Base-by-base conservation (phyloP, 2,329 filamentous ascomycete species). In the Ophiostoma quercus region DNA sequence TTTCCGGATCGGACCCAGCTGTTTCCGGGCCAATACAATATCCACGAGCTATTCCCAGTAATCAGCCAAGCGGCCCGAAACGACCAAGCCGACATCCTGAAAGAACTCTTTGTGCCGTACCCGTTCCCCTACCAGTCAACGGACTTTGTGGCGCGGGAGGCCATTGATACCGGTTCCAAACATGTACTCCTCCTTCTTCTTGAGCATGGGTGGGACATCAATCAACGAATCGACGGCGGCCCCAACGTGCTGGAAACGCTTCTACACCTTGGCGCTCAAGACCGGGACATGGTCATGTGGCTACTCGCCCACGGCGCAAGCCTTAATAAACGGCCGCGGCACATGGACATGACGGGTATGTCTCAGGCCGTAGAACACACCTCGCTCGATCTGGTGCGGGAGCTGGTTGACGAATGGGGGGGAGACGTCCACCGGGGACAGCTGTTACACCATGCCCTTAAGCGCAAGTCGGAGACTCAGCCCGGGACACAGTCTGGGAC, bases 101-200 rank as follows among this genome's bases (percentile, higher is more conserved):
- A 68, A n/a, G 37, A 68, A 51, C 11, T 68, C 25, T 66, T 69
- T 54, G 41, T 66, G 4, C 60, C 22, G 39, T 51, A 69, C 39
- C 57, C 41, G 60, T 66, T 66, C 22, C 22, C 57, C n/a, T 51
- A 16, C 54, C 22, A 60, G 34, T 29, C 67, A 19, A 22, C 37
- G 6, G 60, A 65, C 51, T 68, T 68, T 32, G 57, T 68, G 22
- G 67, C 67, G 39, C 57, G 57, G 25, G 67, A 68, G 57, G 71
- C 67, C 12, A 54, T 68, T 63, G 34, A 68, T 68, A 32, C 67
- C 34, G 34, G 54, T 32, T 62, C 67, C 34, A 16, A 63, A 68
- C 9, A 68, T n/a, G 47, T 22, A 47, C 67, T 68, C n/a, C 67
- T 68, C 37, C n/a, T 68, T n/a, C 67, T 68, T 11, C 67, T 68